Evolutionary conservation across 2,329 filamentous ascomycete species (phyloP).

Genomic region (Penicillium sp.): DNA sequence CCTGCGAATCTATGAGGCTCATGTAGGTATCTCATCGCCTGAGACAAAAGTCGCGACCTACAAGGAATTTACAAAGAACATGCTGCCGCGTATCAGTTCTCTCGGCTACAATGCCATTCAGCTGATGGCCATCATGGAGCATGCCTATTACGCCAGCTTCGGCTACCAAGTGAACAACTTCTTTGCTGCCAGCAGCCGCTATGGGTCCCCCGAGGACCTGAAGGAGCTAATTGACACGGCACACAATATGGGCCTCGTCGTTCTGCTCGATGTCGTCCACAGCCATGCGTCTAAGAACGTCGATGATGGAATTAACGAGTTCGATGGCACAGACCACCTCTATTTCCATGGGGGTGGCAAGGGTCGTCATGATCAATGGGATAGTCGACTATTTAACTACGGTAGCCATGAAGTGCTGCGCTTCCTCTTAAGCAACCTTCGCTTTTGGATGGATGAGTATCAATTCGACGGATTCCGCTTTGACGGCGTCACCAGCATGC

Average conservation of each 20-base stretch:
- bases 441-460: conserved; percentile 99
- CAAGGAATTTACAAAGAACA: conserved; percentile 93
- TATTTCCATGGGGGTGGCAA: conserved; percentile 91
- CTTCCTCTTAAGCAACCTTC: conserved; percentile 92
- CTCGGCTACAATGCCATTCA: conserved; percentile 98
- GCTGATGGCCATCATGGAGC: conserved; percentile 98
- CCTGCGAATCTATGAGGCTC: conserved; percentile 95
- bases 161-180: conserved; percentile 99
- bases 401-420: conserved; percentile 90
- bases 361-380: conserved; percentile 91
- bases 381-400: conserved; percentile 97
- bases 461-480: conserved; percentile 96
- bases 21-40: conserved; percentile 94
- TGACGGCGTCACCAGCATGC: conserved; percentile 97
- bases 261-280: conserved; percentile 94
- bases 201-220: conserved; percentile 89
- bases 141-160: conserved; percentile 98
- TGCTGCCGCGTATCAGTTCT: conserved; percentile 86
- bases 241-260: conserved; percentile 85
- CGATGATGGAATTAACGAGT: conserved; percentile 90
- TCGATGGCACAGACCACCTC: conserved; percentile 90
- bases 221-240: conserved; percentile 97
- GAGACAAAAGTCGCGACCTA: conserved; percentile 89
- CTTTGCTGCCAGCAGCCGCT: conserved; percentile 95
- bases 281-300: conserved; percentile 99